These are phyloP conservation scores for Candida coquimbonensis DNA, from an alignment of 805 yeast genomes.

Conservation along the genomic window DNA sequence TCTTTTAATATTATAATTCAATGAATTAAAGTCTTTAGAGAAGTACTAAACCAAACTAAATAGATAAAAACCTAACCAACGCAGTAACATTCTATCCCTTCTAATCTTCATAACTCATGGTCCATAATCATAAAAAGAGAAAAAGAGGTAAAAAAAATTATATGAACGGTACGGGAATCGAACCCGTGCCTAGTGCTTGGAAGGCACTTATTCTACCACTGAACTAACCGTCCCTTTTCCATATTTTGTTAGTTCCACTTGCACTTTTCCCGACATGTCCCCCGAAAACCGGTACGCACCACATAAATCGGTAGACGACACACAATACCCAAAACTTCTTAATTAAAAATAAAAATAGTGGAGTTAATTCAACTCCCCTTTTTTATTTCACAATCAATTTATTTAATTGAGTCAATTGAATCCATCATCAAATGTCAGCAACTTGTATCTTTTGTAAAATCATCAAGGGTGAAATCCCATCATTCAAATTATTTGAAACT, in stretches of 20 bases:
- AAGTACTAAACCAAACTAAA: too few relatives aligned
- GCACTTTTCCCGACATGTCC: background rate
- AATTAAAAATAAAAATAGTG: background rate
- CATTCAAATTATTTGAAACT: slow-evolving; percentile 87
- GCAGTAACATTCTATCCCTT: too few relatives aligned
- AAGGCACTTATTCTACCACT: slow-evolving; percentile 87
- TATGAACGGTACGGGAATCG: slow-evolving; percentile 85
- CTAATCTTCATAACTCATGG: too few relatives aligned
- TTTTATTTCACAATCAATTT: too few relatives aligned
- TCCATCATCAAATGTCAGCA: slow-evolving; percentile 29
- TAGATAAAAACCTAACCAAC: too few relatives aligned
- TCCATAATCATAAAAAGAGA: too few relatives aligned
- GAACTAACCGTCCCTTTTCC: slow-evolving; percentile 64
- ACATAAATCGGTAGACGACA: too few relatives aligned
- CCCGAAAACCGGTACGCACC: too few relatives aligned
- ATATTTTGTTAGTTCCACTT: background rate
- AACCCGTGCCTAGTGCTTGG: slow-evolving; percentile 89
- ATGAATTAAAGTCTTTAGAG: too few relatives aligned
- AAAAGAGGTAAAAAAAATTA: slow-evolving; percentile 2
- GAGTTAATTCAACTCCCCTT: background rate
- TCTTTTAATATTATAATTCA: too few relatives aligned
- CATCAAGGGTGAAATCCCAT: slow-evolving; percentile 90
- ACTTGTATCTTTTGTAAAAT: slow-evolving; percentile 90
- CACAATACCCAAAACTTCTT: too few relatives aligned
- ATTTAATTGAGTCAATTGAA: too few relatives aligned